Evolutionary conservation across 2,329 filamentous ascomycete species (phyloP).

Genomic region (Lachnellula occidentalis): DNA sequence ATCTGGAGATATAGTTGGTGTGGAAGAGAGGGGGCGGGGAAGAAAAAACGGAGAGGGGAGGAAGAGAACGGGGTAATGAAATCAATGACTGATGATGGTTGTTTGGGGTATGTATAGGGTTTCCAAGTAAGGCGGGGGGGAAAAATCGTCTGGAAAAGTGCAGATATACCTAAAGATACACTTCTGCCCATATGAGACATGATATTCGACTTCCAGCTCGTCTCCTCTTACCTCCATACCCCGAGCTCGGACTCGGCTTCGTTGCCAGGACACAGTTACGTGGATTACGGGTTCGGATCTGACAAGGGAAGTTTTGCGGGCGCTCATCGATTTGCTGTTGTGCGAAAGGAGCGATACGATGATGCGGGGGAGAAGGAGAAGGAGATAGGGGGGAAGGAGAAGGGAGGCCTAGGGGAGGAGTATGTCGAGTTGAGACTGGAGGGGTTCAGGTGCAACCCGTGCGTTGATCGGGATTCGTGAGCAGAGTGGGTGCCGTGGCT

Average conservation of each 20-base stretch:
- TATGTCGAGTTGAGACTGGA: neutral
- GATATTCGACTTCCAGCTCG: neutral
- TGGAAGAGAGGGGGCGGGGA: too few relatives aligned
- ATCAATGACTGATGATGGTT: neutral
- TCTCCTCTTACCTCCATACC: too few relatives aligned
- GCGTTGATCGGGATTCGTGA: conserved; percentile 1
- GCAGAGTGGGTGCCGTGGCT: conserved; percentile 1
- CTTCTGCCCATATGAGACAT: neutral
- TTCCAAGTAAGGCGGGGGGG: neutral
- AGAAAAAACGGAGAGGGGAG: too few relatives aligned
- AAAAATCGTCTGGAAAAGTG: neutral
- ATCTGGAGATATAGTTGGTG: too few relatives aligned
- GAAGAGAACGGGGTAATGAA: too few relatives aligned
- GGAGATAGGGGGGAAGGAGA: neutral
- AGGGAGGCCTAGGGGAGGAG: too few relatives aligned
- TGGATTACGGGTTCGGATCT: conserved; percentile 2
- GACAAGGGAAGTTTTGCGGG: neutral
- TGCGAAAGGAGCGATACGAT: neutral
- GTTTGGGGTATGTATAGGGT: neutral
- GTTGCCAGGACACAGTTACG: neutral
- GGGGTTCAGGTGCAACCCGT: conserved; percentile 4
- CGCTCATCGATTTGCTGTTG: conserved; percentile 1
- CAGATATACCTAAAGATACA: neutral
- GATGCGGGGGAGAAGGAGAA: neutral
- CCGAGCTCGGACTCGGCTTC: too few relatives aligned